These are phyloP conservation scores for Stephania cephalantha DNA, from an alignment of 164 flowering plant species.

Conservation along the genomic window DNA sequence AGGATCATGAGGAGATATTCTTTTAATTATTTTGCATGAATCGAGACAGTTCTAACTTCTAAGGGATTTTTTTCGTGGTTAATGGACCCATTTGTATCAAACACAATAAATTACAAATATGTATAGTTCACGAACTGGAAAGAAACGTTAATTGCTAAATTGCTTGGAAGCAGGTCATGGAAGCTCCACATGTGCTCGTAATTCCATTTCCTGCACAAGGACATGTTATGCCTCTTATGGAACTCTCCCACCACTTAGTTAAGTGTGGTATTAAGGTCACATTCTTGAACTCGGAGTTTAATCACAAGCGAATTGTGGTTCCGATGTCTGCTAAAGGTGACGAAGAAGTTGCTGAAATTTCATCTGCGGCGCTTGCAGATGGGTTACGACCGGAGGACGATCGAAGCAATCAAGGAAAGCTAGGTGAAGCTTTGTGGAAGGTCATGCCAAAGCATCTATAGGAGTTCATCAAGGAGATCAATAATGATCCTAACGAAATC, in stretches of 20 bases:
- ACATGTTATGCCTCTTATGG: constrained; percentile 25
- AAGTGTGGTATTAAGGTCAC: constrained; percentile 18
- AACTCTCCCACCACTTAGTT: constrained; percentile 19
- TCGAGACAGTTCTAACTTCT: too few species aligned
- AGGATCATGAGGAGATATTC: too few species aligned
- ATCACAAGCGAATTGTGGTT: constrained; percentile 11
- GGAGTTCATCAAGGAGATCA: neutral
- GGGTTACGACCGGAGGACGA: constrained; percentile 26
- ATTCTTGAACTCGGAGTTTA: constrained; percentile 20
- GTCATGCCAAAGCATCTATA: constrained; percentile 27
- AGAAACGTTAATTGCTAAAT: too few species aligned
- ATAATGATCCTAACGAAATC: constrained; percentile 7
- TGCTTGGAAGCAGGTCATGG: neutral
- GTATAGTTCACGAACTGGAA: too few species aligned
- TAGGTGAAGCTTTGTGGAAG: neutral
- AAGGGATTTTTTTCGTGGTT: too few species aligned
- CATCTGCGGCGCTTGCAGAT: constrained; percentile 30
- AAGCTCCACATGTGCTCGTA: constrained; percentile 20
- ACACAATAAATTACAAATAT: too few species aligned
- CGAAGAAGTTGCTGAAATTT: neutral
- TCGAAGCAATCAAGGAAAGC: constrained; percentile 17
- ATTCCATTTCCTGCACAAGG: constrained; percentile 27
- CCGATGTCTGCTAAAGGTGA: neutral
- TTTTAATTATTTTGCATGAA: too few species aligned
- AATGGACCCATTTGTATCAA: too few species aligned